A percentile compares a stretch with the other conserved stretches of the same genome.
Conservation (phyloP, 202 grass and related monocot species). For the Brachypodium distachyon region DNA sequence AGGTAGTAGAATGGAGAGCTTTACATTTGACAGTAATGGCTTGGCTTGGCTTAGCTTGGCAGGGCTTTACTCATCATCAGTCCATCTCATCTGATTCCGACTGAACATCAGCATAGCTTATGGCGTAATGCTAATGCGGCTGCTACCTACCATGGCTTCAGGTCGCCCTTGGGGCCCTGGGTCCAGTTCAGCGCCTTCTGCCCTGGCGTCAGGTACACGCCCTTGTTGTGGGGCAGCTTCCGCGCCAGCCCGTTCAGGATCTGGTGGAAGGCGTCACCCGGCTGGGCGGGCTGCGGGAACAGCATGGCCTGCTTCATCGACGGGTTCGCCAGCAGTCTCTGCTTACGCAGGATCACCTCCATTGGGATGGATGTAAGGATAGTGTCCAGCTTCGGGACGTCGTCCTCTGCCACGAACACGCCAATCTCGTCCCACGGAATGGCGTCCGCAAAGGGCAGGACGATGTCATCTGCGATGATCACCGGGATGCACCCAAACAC, state of each 20-base stretch:
- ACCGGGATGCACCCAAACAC: conserved; percentile 89
- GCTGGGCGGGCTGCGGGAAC: conserved; percentile 68
- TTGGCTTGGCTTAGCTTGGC: neutral
- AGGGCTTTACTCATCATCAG: neutral
- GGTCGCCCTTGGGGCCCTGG: conserved; percentile 66
- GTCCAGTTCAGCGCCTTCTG: conserved; percentile 87
- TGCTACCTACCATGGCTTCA: conserved; percentile 67
- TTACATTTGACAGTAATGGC: conserved; percentile 25
- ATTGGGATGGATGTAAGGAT: conserved; percentile 79
- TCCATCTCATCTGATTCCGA: neutral
- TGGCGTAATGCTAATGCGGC: neutral
- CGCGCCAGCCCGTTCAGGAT: conserved; percentile 74
- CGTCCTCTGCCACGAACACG: conserved; percentile 79
- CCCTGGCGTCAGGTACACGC: conserved; percentile 45
- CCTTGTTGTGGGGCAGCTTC: conserved; percentile 58
- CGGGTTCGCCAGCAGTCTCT: conserved; percentile 74
- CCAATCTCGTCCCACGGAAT: conserved; percentile 90
- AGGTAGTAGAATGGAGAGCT: conserved; percentile 1
- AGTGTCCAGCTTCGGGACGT: conserved; percentile 79
- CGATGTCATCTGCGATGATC: conserved; percentile 82
- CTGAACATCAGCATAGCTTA: neutral
- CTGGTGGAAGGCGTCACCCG: conserved; percentile 83
- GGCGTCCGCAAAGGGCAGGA: conserved; percentile 75
- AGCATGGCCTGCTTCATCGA: conserved; percentile 95
- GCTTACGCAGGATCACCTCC: conserved; percentile 74